A percentile compares a stretch with the other conserved stretches of the same genome.
These are phyloP conservation scores for Boechera divaricarpa DNA, from an alignment of 345 rosid species.

Conservation along the genomic window DNA sequence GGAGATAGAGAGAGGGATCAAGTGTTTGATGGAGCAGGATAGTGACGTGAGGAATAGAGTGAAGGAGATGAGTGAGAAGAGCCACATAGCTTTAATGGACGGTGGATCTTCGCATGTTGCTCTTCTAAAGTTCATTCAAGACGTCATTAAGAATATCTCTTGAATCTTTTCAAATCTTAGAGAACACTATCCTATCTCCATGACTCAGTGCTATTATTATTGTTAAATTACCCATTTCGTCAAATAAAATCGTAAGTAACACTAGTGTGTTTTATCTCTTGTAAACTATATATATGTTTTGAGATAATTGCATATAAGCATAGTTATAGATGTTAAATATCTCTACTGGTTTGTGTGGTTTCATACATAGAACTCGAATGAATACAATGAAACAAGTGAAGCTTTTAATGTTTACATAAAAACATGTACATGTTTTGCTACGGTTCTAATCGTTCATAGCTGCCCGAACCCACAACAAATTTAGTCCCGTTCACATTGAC, in stretches of 20 bases:
- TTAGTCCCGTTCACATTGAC: background rate
- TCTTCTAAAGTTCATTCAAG: slow-evolving; percentile 26
- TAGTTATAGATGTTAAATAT: too few species aligned
- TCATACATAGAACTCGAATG: background rate
- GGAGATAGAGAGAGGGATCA: slow-evolving; percentile 57
- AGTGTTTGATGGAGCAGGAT: slow-evolving; percentile 50
- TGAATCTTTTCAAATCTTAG: background rate
- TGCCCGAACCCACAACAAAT: background rate
- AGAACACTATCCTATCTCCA: background rate
- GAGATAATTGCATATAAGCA: too few species aligned
- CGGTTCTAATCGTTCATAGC: background rate
- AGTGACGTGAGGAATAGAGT: slow-evolving; percentile 38
- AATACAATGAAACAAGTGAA: background rate
- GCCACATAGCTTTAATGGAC: slow-evolving; percentile 46
- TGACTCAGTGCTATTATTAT: background rate
- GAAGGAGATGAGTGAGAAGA: slow-evolving; percentile 47
- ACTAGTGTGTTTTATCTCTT: background rate
- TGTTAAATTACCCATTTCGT: background rate
- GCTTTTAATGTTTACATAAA: background rate
- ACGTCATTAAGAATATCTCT: slow-evolving; percentile 19
- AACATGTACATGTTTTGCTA: background rate
- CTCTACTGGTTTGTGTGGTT: background rate
- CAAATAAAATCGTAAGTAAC: background rate
- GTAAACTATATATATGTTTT: background rate
- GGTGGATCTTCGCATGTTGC: slow-evolving; percentile 59